Evolutionary conservation across 495 filamentous ascomycete genomes (phyloP).

Genomic region (Trichoderma parareesei): DNA sequence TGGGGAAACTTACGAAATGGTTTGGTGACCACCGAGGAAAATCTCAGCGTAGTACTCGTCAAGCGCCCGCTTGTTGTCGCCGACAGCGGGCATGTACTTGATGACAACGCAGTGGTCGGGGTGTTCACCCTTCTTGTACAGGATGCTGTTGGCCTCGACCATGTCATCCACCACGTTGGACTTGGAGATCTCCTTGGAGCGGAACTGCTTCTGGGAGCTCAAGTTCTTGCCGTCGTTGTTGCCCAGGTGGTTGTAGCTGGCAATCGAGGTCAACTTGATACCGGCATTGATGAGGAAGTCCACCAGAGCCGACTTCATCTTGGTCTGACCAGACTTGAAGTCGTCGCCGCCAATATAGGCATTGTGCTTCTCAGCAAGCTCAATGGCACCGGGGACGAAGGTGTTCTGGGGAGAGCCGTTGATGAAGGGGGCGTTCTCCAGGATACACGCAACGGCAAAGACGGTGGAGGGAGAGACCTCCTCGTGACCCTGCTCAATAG

Average conservation of each 20-base stretch:
- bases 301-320: conserved; percentile 99
- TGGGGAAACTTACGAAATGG: conserved; percentile 56
- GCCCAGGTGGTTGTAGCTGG: conserved; percentile 98
- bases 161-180: conserved; percentile 98
- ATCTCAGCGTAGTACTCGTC: conserved; percentile 99
- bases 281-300: conserved; percentile 98
- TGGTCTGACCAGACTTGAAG: conserved; percentile 99
- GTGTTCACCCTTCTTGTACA: conserved; percentile 84
- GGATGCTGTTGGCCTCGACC: conserved; percentile 87
- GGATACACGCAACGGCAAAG: conserved; percentile 88
- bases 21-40: conserved; percentile 98
- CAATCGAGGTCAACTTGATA: conserved; percentile 98
- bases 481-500: conserved; percentile 76
- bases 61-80: conserved; percentile 96
- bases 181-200: conserved; percentile 99
- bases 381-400: conserved; percentile 86
- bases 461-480: conserved; percentile 92
- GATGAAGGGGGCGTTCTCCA: conserved; percentile 91
- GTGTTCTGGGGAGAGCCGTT: conserved; percentile 99
- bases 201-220: conserved; percentile 95
- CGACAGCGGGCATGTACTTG: conserved; percentile 99
- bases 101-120: conserved; percentile 87
- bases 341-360: conserved; percentile 97
- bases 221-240: conserved; percentile 99
- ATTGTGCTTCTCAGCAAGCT: conserved; percentile 78